phyloP scores from a whole-genome alignment of 306 rosid genomes.

The Mimosa bimucronata region DNA sequence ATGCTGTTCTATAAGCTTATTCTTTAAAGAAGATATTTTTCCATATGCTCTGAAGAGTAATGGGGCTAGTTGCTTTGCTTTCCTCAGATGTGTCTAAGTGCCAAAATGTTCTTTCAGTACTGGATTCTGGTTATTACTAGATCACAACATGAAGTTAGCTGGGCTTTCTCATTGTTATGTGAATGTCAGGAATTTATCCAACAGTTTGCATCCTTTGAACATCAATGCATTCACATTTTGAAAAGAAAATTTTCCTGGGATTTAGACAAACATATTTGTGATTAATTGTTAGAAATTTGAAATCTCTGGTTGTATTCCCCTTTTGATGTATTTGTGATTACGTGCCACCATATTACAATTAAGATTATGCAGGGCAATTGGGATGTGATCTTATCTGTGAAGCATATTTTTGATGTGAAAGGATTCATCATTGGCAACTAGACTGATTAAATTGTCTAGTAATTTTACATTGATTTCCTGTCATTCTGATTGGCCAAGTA shows the following conservation, averaged over 20 bases:
- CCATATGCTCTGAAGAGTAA: neutral
- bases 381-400: neutral
- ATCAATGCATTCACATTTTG: neutral
- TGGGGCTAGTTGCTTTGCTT: neutral
- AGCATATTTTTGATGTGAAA: neutral
- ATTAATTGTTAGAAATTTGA: neutral
- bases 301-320: neutral
- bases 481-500: neutral
- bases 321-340: neutral
- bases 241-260: neutral
- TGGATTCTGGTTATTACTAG: neutral
- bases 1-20: neutral
- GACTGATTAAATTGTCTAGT: neutral
- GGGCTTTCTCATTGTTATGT: neutral
- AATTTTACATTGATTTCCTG: neutral
- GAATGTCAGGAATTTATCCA: neutral
- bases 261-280: neutral
- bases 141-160: neutral
- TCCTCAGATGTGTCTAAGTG: neutral
- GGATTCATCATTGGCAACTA: constrained; percentile 8
- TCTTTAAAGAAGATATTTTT: neutral
- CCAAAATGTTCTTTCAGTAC: neutral
- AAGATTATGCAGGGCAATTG: constrained; percentile 23
- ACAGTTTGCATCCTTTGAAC: neutral
- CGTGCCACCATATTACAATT: constrained; percentile 10